These are phyloP conservation scores for Allium cepa DNA, from an alignment of 106 monocot species.

Conservation along the genomic window DNA sequence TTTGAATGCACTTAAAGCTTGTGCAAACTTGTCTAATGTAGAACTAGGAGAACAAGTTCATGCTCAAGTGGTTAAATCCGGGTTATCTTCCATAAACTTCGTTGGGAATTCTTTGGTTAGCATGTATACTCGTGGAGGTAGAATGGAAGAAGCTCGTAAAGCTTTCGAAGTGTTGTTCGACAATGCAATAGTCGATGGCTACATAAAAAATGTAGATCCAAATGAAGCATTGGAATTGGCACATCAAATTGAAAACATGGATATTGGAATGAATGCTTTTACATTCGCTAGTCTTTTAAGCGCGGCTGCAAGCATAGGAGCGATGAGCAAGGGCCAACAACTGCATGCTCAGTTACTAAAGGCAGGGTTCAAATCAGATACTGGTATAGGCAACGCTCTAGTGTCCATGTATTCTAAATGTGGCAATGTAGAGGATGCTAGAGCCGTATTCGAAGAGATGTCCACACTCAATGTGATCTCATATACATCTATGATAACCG, in stretches of 20 bases:
- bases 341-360: constrained; percentile 55
- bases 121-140: constrained; percentile 46
- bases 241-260: constrained; percentile 19
- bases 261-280: constrained; percentile 42
- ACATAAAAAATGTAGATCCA: constrained; percentile 25
- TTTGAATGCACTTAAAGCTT: constrained; percentile 63
- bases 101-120: constrained; percentile 62
- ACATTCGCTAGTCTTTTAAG: constrained; percentile 78
- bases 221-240: constrained; percentile 37
- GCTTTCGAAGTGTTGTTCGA: constrained; percentile 58
- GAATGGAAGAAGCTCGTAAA: constrained; percentile 65
- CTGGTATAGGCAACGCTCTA: constrained; percentile 53
- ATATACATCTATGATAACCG: constrained; percentile 83
- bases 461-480: constrained; percentile 46
- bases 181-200: constrained; percentile 45
- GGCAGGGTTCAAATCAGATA: constrained; percentile 40
- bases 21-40: constrained; percentile 37
- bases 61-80: constrained; percentile 43
- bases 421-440: constrained; percentile 64
- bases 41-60: constrained; percentile 44
- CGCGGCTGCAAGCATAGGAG: constrained; percentile 57
- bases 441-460: constrained; percentile 42
- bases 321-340: constrained; percentile 53
- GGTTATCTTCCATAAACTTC: constrained; percentile 32
- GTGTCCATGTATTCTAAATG: constrained; percentile 82